Conservation (phyloP, 495 filamentous ascomycete genomes). For the Antarctomyces pellizariae region DNA sequence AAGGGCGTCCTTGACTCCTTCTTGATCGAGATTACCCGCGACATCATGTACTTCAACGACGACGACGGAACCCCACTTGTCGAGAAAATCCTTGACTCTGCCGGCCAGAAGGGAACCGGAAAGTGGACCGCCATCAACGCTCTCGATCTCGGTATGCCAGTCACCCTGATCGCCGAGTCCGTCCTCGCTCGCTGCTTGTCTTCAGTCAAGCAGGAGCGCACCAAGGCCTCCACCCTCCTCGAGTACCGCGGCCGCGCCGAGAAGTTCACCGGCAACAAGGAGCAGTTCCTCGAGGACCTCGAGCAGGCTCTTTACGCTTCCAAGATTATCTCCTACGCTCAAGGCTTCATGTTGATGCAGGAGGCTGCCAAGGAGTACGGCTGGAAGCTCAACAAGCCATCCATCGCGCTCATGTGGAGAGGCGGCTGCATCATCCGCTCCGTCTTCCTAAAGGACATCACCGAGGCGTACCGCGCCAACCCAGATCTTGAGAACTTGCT, state of each 20-base stretch:
- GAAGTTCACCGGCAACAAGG: constrained; percentile 71
- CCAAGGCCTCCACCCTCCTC: constrained; percentile 56
- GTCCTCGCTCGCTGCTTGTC: constrained; percentile 89
- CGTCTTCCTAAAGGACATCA: constrained; percentile 99
- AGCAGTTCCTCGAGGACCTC: constrained; percentile 82
- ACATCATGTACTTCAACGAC: constrained; percentile 92
- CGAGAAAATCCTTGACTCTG: constrained; percentile 97
- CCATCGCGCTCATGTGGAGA: constrained; percentile 99
- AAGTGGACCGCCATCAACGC: constrained; percentile 99
- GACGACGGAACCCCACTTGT: constrained; percentile 76
- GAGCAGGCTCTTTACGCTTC: constrained; percentile 98
- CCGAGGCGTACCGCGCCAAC: constrained; percentile 80
- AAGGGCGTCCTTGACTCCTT: constrained; percentile 96
- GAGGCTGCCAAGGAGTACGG: constrained; percentile 88
- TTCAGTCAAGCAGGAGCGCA: constrained; percentile 83
- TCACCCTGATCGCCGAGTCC: constrained; percentile 91
- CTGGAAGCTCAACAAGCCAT: constrained; percentile 99
- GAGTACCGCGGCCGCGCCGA: constrained; percentile 43
- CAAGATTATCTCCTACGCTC: constrained; percentile 98
- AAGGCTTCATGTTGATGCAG: constrained; percentile 99
- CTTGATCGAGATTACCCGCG: constrained; percentile 96
- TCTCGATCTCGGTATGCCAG: constrained; percentile 94
- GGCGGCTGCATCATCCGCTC: constrained; percentile 99
- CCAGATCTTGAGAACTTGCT: constrained; percentile 93
- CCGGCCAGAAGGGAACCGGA: constrained; percentile 97